Percentiles rank a stretch among this genome's conserved stretches.
These are phyloP conservation scores for Wilcoxina mikolae DNA, from an alignment of 495 filamentous ascomycete species.

Conservation along the genomic window DNA sequence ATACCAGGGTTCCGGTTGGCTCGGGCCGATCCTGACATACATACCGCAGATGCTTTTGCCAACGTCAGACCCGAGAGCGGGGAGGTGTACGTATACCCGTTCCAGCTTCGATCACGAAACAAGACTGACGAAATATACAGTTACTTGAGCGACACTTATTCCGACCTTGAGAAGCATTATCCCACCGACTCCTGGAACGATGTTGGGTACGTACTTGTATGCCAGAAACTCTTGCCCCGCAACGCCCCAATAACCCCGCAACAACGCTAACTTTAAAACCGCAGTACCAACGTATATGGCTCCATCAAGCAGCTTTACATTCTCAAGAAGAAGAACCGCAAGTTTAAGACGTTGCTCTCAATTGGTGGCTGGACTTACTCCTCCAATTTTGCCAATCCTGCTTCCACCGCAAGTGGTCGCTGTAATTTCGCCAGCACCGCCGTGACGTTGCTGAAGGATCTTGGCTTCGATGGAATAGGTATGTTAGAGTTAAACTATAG, in stretches of 20 bases:
- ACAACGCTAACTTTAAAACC: not conserved
- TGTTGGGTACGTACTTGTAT: slow-evolving; percentile 25
- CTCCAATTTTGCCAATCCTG: slow-evolving; percentile 63
- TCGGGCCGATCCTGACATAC: not conserved
- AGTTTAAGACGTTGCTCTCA: slow-evolving; percentile 79
- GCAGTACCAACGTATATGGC: slow-evolving; percentile 66
- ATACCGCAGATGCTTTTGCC: slow-evolving; percentile 71
- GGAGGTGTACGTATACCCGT: slow-evolving; percentile 46
- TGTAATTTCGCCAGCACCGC: slow-evolving; percentile 53
- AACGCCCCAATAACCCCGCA: not conserved
- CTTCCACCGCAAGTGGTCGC: slow-evolving; percentile 47
- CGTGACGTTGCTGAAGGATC: slow-evolving; percentile 43
- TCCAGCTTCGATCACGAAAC: not conserved
- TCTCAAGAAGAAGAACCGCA: slow-evolving; percentile 72
- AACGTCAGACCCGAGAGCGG: slow-evolving; percentile 61
- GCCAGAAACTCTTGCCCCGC: not conserved
- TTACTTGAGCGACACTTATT: slow-evolving; percentile 26
- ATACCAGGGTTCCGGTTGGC: not conserved
- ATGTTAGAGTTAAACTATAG: too few relatives aligned
- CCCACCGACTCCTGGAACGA: slow-evolving; percentile 62
- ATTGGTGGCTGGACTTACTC: slow-evolving; percentile 97
- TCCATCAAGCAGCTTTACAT: slow-evolving; percentile 89
- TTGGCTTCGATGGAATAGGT: slow-evolving; percentile 43
- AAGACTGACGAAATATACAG: slow-evolving; percentile 10
- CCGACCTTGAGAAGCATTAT: slow-evolving; percentile 58